phyloP scores from a whole-genome alignment of 1,139 yeast genomes.

The Nakaseomyces delphensis region DNA sequence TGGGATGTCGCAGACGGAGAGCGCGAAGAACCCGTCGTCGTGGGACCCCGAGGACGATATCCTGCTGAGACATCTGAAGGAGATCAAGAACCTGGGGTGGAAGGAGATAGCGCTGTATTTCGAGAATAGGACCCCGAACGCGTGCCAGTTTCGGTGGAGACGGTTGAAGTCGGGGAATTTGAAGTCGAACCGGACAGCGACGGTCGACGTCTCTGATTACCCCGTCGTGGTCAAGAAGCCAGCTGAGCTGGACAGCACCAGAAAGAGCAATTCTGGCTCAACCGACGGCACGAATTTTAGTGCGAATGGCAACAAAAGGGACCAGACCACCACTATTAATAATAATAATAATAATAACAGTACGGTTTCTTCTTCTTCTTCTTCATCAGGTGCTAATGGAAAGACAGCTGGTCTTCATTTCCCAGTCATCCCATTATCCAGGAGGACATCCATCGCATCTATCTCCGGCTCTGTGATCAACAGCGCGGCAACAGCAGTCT shows the following conservation, averaged over 20 bases:
- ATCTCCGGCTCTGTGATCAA: neutral
- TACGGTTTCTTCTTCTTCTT: no score
- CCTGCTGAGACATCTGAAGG: conserved; percentile 58
- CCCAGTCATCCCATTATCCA: conserved; percentile 4
- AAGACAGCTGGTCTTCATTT: conserved; percentile 4
- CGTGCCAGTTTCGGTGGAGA: conserved; percentile 76
- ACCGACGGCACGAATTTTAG: neutral
- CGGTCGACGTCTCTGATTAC: conserved; percentile 18
- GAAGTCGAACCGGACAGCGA: conserved; percentile 43
- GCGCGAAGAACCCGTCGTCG: conserved; percentile 49
- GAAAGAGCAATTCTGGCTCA: neutral
- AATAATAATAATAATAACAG: neutral
- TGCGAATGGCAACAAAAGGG: neutral
- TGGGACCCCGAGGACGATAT: conserved; percentile 73
- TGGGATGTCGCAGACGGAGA: neutral
- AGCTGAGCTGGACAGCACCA: neutral
- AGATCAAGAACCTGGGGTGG: conserved; percentile 67
- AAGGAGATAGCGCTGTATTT: conserved; percentile 65
- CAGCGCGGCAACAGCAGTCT: neutral
- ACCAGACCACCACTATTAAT: neutral
- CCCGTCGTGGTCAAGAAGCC: conserved; percentile 4
- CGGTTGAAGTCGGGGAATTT: conserved; percentile 55
- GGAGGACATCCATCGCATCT: conserved; percentile 4
- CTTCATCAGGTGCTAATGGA: neutral
- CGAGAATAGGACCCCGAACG: conserved; percentile 63